Percentiles rank a stretch among this genome's conserved stretches.
Conservation (phyloP, 2,329 filamentous ascomycete species). For the Colletotrichum lini region DNA sequence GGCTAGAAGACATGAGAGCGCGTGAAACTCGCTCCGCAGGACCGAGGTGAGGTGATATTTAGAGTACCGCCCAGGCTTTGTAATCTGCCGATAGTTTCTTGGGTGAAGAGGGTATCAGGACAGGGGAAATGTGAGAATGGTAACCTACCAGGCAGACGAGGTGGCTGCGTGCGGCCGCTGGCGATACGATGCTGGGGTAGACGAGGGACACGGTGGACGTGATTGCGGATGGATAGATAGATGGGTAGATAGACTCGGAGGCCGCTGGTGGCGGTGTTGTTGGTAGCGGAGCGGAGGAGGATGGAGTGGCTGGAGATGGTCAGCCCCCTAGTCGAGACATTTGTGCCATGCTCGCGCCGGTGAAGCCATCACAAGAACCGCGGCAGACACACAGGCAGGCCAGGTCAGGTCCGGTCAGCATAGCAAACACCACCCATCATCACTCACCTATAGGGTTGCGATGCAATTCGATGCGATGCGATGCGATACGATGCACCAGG, state of each 20-base stretch:
- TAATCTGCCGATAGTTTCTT: conserved; percentile 51
- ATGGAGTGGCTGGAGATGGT: conserved; percentile 25
- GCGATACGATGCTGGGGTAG: neutral
- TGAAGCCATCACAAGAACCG: conserved; percentile 26
- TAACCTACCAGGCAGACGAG: conserved; percentile 27
- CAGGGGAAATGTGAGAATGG: conserved; percentile 33
- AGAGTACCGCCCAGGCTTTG: conserved; percentile 45
- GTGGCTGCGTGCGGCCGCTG: conserved; percentile 31
- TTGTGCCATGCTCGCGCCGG: conserved; percentile 16
- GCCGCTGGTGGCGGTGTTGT: neutral
- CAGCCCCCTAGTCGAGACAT: conserved; percentile 15
- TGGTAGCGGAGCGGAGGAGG: neutral
- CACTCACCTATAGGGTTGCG: conserved; percentile 23
- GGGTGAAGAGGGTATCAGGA: conserved; percentile 45
- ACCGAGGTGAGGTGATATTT: conserved; percentile 48
- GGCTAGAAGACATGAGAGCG: conserved; percentile 35
- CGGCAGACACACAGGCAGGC: neutral
- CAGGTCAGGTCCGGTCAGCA: neutral
- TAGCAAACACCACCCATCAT: conserved; percentile 7
- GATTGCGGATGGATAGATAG: conserved; percentile 4
- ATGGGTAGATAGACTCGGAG: conserved; percentile 6
- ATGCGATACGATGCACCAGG: neutral
- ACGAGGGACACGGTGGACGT: neutral
- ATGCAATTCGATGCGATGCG: neutral
- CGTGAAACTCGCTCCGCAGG: conserved; percentile 50